Evolutionary conservation across 306 rosid genomes (phyloP), one percentile per base, ranked within the genome.

Genomic region (Quillaja saponaria): DNA sequence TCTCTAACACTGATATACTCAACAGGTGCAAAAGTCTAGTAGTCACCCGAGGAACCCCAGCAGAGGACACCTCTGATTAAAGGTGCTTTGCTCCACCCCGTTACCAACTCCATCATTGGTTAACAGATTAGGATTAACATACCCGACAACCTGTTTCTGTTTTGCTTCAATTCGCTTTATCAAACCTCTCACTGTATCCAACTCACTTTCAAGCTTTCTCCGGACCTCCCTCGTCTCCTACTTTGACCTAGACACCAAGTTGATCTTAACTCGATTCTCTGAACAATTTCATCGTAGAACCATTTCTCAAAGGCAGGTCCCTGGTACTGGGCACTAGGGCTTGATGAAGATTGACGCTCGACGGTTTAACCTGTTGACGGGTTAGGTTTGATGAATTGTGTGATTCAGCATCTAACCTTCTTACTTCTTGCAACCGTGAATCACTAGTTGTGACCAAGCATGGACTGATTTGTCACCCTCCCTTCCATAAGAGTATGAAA

Each of bases 131-230:
- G 75, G 63, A 58, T 34, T 72, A 35, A 82, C 45, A 66, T 57
- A 61, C 54, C 79, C 81, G 40, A 74, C 71, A 34, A 77, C 64
- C 62, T 79, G 88, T 71, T 85, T 84, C 82, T 86, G 97, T 71
- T 86, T 88, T 45, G 49, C 77, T 59, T 91, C 97, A 74, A 91
- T 81, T 79, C 61, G 88, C 81, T 76, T 82, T 68, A 88, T 84
- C 84, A 80, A 73, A 81, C 63, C 68, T 69, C 90, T 81, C 49
- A 91, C 88, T 19, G 25, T 58, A 44, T 67, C 80, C 10, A 91
- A 92, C 75, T 91, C 87, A 19, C 64, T 48, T 60, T 83, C 90
- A 65, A 91, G 86, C 85, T 80, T 91, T 71, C 61, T 76, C 34
- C 90, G 65, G 20, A 88, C 78, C 51, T 86, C 84, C 8, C 59